A percentile compares a stretch with the other conserved stretches of the same genome.
Conservation (phyloP, 805 yeast genomes). For the Saccharomyces paradoxus region DNA sequence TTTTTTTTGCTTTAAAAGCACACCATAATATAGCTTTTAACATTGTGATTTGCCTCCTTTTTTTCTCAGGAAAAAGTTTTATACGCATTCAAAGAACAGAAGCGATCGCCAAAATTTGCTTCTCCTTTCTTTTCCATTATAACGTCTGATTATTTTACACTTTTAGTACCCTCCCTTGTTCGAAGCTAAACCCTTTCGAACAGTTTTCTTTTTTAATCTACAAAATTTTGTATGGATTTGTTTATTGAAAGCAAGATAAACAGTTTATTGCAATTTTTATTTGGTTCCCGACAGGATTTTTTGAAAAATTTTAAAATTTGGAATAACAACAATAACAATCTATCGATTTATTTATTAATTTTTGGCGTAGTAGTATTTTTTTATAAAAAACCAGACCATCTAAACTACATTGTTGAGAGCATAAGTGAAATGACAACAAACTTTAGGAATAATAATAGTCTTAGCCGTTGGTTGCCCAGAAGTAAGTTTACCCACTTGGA, state of each 20-base stretch:
- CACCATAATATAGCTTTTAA: background rate
- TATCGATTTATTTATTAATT: background rate
- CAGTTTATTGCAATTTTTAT: background rate
- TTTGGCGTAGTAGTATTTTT: background rate
- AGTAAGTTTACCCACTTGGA: conserved; percentile 6
- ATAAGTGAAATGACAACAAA: conserved; percentile 1
- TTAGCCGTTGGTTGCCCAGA: conserved; percentile 9
- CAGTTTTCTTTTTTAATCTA: background rate
- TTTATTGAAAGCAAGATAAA: background rate
- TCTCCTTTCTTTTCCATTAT: background rate
- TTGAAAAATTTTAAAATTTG: background rate
- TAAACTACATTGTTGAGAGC: background rate
- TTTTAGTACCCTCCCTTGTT: background rate
- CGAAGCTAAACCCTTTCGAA: background rate
- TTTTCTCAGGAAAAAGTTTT: background rate
- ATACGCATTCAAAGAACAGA: background rate
- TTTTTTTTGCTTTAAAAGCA: background rate
- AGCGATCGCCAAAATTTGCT: background rate
- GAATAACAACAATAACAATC: background rate
- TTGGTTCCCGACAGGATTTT: background rate
- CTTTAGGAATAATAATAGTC: conserved; percentile 3
- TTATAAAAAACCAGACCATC: background rate
- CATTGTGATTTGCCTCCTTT: background rate
- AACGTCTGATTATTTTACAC: background rate
- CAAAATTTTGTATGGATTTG: background rate